These are phyloP conservation scores for Ceratocystis alfenasii DNA, from an alignment of 2,329 filamentous ascomycete genomes.

Conservation along the genomic window DNA sequence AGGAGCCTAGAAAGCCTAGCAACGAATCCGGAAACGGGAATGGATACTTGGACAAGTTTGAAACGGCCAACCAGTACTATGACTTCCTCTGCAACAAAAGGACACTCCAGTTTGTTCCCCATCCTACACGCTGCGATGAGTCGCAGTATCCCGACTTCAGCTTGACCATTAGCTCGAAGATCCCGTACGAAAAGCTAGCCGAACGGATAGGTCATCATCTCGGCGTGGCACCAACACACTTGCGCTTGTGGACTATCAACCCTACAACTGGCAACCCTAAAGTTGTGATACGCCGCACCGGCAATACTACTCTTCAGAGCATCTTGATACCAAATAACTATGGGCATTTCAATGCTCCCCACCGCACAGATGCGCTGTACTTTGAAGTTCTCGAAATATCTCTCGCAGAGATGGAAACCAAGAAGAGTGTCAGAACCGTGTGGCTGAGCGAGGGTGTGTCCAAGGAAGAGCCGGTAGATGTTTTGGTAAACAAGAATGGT, in stretches of 20 bases:
- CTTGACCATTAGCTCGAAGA: slow-evolving; percentile 72
- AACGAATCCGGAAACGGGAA: neutral
- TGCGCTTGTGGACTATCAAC: slow-evolving; percentile 85
- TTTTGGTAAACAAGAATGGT: slow-evolving; percentile 80
- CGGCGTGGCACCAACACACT: slow-evolving; percentile 66
- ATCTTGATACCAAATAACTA: slow-evolving; percentile 69
- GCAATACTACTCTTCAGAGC: slow-evolving; percentile 58
- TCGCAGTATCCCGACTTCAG: slow-evolving; percentile 56
- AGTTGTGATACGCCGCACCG: slow-evolving; percentile 58
- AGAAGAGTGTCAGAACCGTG: slow-evolving; percentile 72
- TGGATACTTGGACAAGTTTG: slow-evolving; percentile 38
- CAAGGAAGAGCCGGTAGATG: slow-evolving; percentile 75
- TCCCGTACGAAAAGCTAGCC: slow-evolving; percentile 77
- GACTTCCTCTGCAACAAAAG: slow-evolving; percentile 83
- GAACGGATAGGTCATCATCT: slow-evolving; percentile 72
- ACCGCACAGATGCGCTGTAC: slow-evolving; percentile 67
- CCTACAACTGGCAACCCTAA: slow-evolving; percentile 65
- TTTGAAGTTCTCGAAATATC: slow-evolving; percentile 94
- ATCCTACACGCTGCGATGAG: slow-evolving; percentile 44
- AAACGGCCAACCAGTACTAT: slow-evolving; percentile 77
- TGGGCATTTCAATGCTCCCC: slow-evolving; percentile 53
- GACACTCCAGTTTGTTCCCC: slow-evolving; percentile 64
- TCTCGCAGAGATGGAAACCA: slow-evolving; percentile 81
- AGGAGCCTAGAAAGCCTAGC: neutral
- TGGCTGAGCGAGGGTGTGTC: slow-evolving; percentile 82